phyloP scores from a whole-genome alignment of 1,139 yeast genomes.

The Candida anutae region DNA sequence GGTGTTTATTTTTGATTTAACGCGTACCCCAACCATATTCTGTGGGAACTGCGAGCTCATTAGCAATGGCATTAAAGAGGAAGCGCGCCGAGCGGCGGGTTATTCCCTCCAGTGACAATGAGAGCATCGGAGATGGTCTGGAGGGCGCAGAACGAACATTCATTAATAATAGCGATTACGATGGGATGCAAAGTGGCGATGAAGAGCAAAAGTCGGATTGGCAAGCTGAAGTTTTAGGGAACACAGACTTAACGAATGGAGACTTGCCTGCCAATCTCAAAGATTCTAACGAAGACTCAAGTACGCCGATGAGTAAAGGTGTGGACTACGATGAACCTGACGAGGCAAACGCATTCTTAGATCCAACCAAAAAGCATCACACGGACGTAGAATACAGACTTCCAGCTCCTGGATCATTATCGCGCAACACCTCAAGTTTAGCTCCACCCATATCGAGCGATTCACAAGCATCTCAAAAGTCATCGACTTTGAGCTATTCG shows the following conservation, averaged over 20 bases:
- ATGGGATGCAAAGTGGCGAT: background rate
- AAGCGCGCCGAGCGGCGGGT: slow-evolving; percentile 6
- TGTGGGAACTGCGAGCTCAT: too few relatives aligned
- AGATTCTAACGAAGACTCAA: background rate
- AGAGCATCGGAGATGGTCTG: background rate
- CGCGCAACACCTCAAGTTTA: too few relatives aligned
- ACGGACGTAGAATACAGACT: too few relatives aligned
- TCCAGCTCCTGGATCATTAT: too few relatives aligned
- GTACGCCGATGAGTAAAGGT: background rate
- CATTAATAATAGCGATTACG: slow-evolving; percentile 35
- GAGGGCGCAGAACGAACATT: slow-evolving; percentile 14
- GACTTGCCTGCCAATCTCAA: too few relatives aligned
- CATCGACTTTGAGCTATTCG: slow-evolving; percentile 16
- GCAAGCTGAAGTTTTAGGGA: too few relatives aligned
- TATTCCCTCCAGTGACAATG: slow-evolving; percentile 8
- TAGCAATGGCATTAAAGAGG: slow-evolving; percentile 11
- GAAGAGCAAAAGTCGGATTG: too few relatives aligned
- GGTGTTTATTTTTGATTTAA: too few relatives aligned
- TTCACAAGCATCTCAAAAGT: slow-evolving; percentile 2
- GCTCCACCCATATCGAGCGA: slow-evolving; percentile 1
- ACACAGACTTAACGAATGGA: too few relatives aligned
- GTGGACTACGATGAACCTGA: background rate
- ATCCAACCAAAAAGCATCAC: too few relatives aligned
- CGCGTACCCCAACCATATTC: too few relatives aligned
- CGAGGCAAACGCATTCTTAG: background rate